Conservation (phyloP, 163 green algal species). For the Scenedesmus sp. region DNA sequence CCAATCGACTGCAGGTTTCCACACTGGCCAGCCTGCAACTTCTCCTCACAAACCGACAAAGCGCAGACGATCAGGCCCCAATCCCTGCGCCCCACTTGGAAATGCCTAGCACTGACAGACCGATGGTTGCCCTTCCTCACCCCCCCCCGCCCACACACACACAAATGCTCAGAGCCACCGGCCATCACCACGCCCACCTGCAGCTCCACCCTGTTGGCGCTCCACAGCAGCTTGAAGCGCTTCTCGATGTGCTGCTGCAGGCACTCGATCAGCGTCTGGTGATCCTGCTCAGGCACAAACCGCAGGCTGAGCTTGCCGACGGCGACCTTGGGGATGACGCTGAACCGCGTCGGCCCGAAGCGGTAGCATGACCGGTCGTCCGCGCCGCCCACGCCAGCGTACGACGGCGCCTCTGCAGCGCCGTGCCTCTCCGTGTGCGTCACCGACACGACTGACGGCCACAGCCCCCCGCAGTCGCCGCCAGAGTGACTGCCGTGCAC, state of each 20-base stretch:
- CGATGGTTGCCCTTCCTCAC: too few relatives aligned
- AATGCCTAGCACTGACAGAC: too few relatives aligned
- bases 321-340: slow-evolving; percentile 87
- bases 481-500: slow-evolving; percentile 2
- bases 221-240: slow-evolving; percentile 89
- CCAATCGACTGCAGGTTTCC: too few relatives aligned
- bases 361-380: slow-evolving; percentile 47
- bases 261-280: slow-evolving; percentile 72
- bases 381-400: neutral
- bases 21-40: too few relatives aligned
- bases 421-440: slow-evolving; percentile 24
- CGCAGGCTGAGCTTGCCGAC: slow-evolving; percentile 87
- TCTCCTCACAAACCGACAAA: too few relatives aligned
- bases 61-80: slow-evolving; percentile 67
- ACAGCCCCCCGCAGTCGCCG: neutral
- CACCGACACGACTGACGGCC: neutral
- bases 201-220: slow-evolving; percentile 79
- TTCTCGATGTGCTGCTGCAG: slow-evolving; percentile 81
- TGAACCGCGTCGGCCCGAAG: slow-evolving; percentile 95
- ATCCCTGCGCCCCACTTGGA: too few relatives aligned
- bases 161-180: neutral
- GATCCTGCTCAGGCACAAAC: slow-evolving; percentile 94
- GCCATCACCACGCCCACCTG: neutral
- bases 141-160: too few relatives aligned
- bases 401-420: slow-evolving; percentile 11